Evolutionary conservation across 495 filamentous ascomycete species (phyloP).

Genomic region (Hypoxylon intermedium): DNA sequence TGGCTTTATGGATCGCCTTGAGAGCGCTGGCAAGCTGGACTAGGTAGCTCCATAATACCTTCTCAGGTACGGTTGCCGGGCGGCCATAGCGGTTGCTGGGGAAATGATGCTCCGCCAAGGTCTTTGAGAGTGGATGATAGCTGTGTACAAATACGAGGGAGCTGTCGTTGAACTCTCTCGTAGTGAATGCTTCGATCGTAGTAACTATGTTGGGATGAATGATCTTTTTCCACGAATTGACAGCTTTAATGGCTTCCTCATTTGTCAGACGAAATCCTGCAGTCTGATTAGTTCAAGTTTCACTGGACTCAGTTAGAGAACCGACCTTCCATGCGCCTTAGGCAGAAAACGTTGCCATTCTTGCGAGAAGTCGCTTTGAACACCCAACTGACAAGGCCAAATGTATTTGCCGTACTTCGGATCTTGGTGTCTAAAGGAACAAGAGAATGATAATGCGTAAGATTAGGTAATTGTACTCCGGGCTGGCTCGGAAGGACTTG

Average conservation of each 20-base stretch:
- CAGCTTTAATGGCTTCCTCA: constrained; percentile 81
- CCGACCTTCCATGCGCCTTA: constrained; percentile 79
- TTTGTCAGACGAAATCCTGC: constrained; percentile 74
- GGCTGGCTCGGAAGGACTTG: constrained; percentile 79
- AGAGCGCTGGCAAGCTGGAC: constrained; percentile 90
- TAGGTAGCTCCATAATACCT: constrained; percentile 87
- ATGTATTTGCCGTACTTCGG: constrained; percentile 71
- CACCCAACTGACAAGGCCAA: constrained; percentile 88
- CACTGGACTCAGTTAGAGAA: constrained; percentile 39
- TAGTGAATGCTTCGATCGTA: constrained; percentile 92
- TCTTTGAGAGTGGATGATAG: constrained; percentile 90
- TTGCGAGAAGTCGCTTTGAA: constrained; percentile 93
- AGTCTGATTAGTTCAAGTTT: constrained; percentile 8
- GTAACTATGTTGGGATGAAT: constrained; percentile 82
- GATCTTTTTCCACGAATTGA: constrained; percentile 91
- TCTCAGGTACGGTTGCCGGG: constrained; percentile 69
- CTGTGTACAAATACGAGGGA: constrained; percentile 94
- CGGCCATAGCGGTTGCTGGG: constrained; percentile 55
- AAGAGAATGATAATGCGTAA: constrained; percentile 89
- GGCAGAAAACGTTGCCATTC: constrained; percentile 82
- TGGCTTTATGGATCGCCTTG: constrained; percentile 80
- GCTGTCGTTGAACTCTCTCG: constrained; percentile 88
- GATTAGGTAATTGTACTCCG: constrained; percentile 63
- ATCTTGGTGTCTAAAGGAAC: constrained; percentile 86
- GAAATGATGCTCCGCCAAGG: constrained; percentile 84